These are phyloP conservation scores for Diddensiella transvaalensis DNA, from an alignment of 805 yeast genomes.

Conservation along the genomic window DNA sequence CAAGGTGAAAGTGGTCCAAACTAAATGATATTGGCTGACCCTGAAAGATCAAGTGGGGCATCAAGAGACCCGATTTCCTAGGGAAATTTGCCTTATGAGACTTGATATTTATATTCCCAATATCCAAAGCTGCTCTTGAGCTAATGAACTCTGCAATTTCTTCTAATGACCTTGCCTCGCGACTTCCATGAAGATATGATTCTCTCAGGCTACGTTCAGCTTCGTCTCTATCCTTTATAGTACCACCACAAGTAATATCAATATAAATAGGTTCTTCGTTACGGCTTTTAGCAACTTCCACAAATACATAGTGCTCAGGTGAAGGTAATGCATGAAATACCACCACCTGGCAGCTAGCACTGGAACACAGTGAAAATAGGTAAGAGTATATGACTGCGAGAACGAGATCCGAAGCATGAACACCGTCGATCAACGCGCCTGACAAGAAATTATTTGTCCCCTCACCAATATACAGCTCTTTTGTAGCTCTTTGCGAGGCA, in stretches of 20 bases:
- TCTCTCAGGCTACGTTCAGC: background rate
- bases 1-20: background rate
- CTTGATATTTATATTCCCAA: background rate
- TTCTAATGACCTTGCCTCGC: background rate
- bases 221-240: background rate
- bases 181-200: background rate
- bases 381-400: background rate
- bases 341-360: background rate
- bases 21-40: background rate
- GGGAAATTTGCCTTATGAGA: background rate
- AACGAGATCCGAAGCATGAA: background rate
- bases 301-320: background rate
- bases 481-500: background rate
- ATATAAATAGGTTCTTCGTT: background rate
- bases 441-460: background rate
- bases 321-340: background rate
- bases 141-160: background rate
- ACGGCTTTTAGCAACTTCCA: background rate
- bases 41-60: background rate
- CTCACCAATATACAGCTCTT: background rate
- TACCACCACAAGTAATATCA: background rate
- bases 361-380: background rate
- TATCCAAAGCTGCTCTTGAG: background rate
- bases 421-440: background rate
- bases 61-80: background rate